phyloP scores from a whole-genome alignment of 331 rosid genomes.

The Phaseolus coccineus region DNA sequence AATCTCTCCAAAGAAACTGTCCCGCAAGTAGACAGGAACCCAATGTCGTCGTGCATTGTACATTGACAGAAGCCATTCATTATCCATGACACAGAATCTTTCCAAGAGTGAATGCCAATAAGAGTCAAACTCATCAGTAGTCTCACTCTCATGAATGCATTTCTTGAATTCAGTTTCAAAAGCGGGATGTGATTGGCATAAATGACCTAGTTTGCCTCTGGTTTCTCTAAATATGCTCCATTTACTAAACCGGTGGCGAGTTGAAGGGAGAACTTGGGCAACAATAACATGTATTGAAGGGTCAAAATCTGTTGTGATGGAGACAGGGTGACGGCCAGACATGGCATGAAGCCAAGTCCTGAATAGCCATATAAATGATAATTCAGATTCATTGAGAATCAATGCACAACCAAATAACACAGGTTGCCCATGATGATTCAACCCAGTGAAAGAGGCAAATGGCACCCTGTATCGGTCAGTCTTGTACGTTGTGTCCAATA shows the following conservation, averaged over 20 bases:
- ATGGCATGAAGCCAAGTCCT: conserved; percentile 88
- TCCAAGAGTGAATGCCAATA: conserved; percentile 73
- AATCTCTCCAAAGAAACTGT: conserved; percentile 78
- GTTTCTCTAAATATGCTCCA: conserved; percentile 74
- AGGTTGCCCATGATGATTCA: conserved; percentile 90
- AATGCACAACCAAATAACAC: conserved; percentile 88
- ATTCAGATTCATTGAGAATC: conserved; percentile 72
- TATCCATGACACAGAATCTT: conserved; percentile 70
- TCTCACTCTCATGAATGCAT: conserved; percentile 69
- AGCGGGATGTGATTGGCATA: conserved; percentile 69
- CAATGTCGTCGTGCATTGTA: conserved; percentile 77
- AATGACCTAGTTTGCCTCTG: conserved; percentile 64
- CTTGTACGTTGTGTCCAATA: conserved; percentile 75
- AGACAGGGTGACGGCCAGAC: conserved; percentile 74
- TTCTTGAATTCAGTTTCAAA: conserved; percentile 70
- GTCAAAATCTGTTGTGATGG: conserved; percentile 81
- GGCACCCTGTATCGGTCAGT: conserved; percentile 65
- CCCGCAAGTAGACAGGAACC: conserved; percentile 84
- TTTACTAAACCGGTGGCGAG: conserved; percentile 77
- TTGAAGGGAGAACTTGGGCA: conserved; percentile 70
- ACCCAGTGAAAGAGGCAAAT: conserved; percentile 78
- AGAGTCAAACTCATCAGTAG: conserved; percentile 79
- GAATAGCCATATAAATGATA: conserved; percentile 79
- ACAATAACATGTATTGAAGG: conserved; percentile 73
- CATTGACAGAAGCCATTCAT: conserved; percentile 91